Conservation (phyloP, 345 rosid genomes). For the Pistacia vera region DNA sequence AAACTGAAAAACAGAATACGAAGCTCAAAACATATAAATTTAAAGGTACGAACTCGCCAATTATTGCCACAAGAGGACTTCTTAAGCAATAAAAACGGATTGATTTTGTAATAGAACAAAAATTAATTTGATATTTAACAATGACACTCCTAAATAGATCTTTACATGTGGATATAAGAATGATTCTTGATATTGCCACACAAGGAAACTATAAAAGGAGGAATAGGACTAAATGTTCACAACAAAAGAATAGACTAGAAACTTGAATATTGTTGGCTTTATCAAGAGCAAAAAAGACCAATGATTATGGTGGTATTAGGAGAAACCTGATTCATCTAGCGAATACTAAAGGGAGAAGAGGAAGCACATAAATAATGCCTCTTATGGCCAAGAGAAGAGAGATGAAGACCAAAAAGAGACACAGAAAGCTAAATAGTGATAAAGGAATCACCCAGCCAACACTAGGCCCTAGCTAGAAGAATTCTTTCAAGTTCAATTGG, state of each 20-base stretch:
- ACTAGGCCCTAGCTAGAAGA: neutral
- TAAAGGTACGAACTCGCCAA: neutral
- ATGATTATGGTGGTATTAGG: neutral
- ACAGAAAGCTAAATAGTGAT: neutral
- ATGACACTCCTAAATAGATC: neutral
- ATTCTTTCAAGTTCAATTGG: neutral
- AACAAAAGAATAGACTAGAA: constrained; percentile 4
- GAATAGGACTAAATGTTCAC: neutral
- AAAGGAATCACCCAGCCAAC: neutral
- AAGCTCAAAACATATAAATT: neutral
- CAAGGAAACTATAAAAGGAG: neutral
- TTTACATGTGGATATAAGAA: neutral
- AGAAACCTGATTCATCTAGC: neutral
- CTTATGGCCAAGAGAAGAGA: neutral
- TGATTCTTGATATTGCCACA: neutral
- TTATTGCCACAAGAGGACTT: neutral
- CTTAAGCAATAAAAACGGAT: neutral
- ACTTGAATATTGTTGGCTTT: neutral
- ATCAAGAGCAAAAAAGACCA: neutral
- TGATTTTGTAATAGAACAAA: neutral
- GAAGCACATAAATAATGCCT: neutral
- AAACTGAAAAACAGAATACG: neutral
- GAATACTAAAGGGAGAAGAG: neutral
- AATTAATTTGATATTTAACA: neutral
- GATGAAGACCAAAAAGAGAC: neutral